Conservation (phyloP, 257 asterid genomes). For the Ilex aquifolium region DNA sequence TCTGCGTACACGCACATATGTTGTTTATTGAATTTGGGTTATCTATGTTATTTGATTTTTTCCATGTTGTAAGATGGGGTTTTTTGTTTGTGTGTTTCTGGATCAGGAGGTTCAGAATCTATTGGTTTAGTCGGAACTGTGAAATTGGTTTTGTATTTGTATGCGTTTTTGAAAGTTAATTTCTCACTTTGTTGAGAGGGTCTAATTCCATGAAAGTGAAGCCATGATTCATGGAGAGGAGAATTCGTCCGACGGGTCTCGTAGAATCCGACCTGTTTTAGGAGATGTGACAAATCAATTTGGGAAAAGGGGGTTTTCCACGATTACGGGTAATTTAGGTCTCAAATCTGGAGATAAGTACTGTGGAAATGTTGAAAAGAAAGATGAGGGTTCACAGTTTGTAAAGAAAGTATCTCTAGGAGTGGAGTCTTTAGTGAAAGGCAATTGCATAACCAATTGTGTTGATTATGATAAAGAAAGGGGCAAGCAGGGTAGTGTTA, state of each 20-base stretch:
- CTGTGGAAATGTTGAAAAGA: background rate
- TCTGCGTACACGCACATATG: too few relatives aligned
- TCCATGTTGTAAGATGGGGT: too few relatives aligned
- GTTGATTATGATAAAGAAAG: constrained; percentile 18
- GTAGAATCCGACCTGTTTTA: constrained; percentile 29
- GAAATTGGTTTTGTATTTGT: background rate
- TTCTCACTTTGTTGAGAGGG: too few relatives aligned
- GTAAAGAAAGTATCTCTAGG: background rate
- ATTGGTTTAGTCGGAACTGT: background rate
- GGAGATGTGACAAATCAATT: constrained; percentile 60
- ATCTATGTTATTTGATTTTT: too few relatives aligned
- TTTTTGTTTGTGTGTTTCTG: too few relatives aligned
- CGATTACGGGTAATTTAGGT: constrained; percentile 14
- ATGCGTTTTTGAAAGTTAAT: too few relatives aligned
- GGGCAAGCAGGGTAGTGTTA: constrained; percentile 33
- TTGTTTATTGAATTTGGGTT: too few relatives aligned
- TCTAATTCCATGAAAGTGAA: constrained; percentile 20
- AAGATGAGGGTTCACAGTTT: background rate
- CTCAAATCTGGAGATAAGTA: constrained; percentile 8
- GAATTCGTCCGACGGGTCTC: constrained; percentile 24
- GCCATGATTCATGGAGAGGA: constrained; percentile 12
- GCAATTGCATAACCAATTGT: constrained; percentile 15
- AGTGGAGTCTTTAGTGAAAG: constrained; percentile 13
- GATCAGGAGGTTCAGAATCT: too few relatives aligned
- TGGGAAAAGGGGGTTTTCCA: constrained; percentile 38